Evolutionary conservation across 2,329 filamentous ascomycete species (phyloP).

Genomic region (Tolypocladium ovalisporum): DNA sequence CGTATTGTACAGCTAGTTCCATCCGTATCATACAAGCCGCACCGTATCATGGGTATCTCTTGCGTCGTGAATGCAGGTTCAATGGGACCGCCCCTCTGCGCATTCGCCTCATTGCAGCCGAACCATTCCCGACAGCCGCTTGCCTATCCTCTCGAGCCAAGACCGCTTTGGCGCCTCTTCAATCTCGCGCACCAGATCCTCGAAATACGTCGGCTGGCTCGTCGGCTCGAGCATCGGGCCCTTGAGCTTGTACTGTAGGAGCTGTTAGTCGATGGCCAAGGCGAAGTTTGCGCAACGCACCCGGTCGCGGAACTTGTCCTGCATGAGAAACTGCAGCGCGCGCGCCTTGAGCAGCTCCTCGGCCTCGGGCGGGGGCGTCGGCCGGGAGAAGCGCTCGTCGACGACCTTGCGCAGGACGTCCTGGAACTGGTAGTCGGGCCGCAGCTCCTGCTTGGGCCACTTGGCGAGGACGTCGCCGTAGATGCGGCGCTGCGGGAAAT

Average conservation of each 20-base stretch:
- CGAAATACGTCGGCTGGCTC: conserved; percentile 55
- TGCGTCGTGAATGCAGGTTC: not conserved
- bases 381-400: conserved; percentile 21
- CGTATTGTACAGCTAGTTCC: not conserved
- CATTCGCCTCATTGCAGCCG: conserved; percentile 34
- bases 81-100: not conserved
- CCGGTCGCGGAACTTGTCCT: conserved; percentile 46
- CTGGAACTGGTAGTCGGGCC: conserved; percentile 52
- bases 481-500: conserved; percentile 18
- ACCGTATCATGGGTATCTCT: not conserved
- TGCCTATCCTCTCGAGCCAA: conserved; percentile 38
- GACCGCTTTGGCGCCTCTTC: conserved; percentile 50
- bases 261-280: not conserved
- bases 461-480: conserved; percentile 30
- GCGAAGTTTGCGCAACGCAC: conserved; percentile 23
- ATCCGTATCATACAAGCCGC: not conserved
- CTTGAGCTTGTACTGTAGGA: conserved; percentile 26
- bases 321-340: conserved; percentile 46
- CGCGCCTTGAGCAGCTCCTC: conserved; percentile 46
- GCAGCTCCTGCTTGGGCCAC: conserved; percentile 55
- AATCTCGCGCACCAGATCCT: conserved; percentile 49
- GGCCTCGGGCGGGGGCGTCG: conserved; percentile 27
- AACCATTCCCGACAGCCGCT: conserved; percentile 48
- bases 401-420: conserved; percentile 35
- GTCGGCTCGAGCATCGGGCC: conserved; percentile 43